Evolutionary conservation across 116 monocot genomes (phyloP).

Genomic region (Dioscorea cayenensis): DNA sequence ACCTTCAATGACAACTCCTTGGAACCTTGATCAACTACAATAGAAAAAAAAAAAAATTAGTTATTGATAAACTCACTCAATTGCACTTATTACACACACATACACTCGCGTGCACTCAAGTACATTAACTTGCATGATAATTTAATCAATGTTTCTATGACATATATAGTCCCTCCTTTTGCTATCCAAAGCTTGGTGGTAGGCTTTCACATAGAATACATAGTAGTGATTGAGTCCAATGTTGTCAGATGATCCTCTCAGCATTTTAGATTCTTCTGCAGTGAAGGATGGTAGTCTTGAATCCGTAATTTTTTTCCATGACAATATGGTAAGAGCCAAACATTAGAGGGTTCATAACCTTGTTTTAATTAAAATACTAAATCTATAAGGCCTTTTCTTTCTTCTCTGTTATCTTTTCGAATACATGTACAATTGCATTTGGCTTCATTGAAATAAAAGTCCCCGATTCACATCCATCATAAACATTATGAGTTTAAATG

Average conservation of each 20-base stretch:
- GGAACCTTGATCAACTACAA: background rate
- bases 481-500: too few species aligned
- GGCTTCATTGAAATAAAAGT: too few species aligned
- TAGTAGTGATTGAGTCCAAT: slow-evolving; percentile 47
- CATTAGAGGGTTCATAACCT: slow-evolving; percentile 45
- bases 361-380: slow-evolving; percentile 6
- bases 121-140: slow-evolving; percentile 3
- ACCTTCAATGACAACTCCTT: background rate
- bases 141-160: slow-evolving; percentile 17
- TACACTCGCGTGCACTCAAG: too few species aligned
- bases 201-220: slow-evolving; percentile 14
- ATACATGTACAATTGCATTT: background rate
- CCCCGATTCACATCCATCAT: too few species aligned
- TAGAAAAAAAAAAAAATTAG: background rate
- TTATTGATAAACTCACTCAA: too few species aligned
- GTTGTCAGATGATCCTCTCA: slow-evolving; percentile 47
- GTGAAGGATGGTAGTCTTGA: slow-evolving; percentile 37
- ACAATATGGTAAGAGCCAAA: slow-evolving; percentile 36
- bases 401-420: background rate
- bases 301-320: slow-evolving; percentile 37
- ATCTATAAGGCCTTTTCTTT: background rate
- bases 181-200: background rate
- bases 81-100: too few species aligned
- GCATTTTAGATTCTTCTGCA: slow-evolving; percentile 3
- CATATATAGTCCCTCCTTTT: slow-evolving; percentile 25